Evolutionary conservation across 2,329 filamentous ascomycete species (phyloP), one percentile per base, ranked within the genome.

Genomic region (Coccinonectria pachysandricola): DNA sequence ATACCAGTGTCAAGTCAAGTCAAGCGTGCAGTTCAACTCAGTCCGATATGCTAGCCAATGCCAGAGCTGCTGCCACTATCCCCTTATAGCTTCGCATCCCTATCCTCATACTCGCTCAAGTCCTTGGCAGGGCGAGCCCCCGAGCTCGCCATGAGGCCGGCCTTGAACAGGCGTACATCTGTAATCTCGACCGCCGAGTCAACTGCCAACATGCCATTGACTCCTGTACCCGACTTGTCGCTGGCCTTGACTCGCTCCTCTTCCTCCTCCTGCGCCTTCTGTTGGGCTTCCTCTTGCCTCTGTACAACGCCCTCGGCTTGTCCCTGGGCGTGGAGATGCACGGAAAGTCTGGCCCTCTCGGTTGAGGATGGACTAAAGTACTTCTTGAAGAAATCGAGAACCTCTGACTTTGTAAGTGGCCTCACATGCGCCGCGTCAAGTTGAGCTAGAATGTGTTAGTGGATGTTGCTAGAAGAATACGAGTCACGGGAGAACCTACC

Each of bases 101-200:
- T 64, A 33, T 95, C 88, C 51, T 94, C 82, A 54, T 88, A 96
- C 46, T 86, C 81, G 35, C 68, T 79, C 30, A 96, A 54, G 39
- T 91, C 79, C 47, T 71, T 77, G 15, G 82, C 71, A 0, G 87
- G 72, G 35, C 67, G 67, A 2, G 86, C 74, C 1, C 83, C 88
- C 12, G 70, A 65, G 37, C 77, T 91, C 15, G 84, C 69, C 32
- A 71, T 62, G 43, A 95, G 63, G 9, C 72, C 65, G 1, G 82
- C 75, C 65, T 91, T 93, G 68, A 79, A 95, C 15, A 71, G 68
- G 34, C 79, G 68, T 3, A 94, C 79, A 48, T 93, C 83, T 23
- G 72, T 74, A 43, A 96, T 86, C 27, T 79, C 58, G 11, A 67
- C 56, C 1, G 76, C 52, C 8, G 38, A 32, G 18, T 43, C 42